Evolutionary conservation across 176 grass and related monocot genomes (phyloP).

Genomic region (Thalia dealbata): DNA sequence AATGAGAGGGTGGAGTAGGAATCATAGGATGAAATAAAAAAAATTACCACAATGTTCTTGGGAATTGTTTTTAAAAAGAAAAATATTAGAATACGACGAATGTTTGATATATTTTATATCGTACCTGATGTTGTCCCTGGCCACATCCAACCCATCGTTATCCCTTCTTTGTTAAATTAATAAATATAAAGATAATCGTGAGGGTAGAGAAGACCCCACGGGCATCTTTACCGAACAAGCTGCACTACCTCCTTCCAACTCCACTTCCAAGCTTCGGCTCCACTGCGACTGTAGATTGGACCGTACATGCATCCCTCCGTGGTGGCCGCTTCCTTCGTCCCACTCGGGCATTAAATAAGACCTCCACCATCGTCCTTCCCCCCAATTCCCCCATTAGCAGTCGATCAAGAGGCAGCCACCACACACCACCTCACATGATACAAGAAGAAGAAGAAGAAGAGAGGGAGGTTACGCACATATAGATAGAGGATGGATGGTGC

Average conservation of each 20-base stretch:
- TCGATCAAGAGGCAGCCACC: neutral
- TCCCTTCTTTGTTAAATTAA: too few species aligned
- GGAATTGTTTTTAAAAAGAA: too few species aligned
- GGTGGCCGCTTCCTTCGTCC: neutral
- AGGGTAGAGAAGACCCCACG: neutral
- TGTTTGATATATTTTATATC: too few species aligned
- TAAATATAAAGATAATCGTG: neutral
- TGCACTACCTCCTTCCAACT: neutral
- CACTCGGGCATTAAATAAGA: neutral
- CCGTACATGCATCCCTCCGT: neutral
- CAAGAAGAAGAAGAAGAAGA: neutral
- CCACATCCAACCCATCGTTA: too few species aligned
- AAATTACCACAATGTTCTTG: too few species aligned
- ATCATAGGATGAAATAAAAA: too few species aligned
- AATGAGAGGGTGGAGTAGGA: too few species aligned
- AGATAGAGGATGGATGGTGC: conserved; percentile 4
- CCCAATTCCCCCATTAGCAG: neutral
- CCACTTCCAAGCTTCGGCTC: neutral
- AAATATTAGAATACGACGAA: too few species aligned
- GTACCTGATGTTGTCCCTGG: too few species aligned
- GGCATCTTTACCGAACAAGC: conserved; percentile 7
- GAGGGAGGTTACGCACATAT: too few species aligned
- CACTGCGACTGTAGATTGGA: neutral
- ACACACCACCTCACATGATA: neutral
- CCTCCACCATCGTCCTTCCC: neutral